A percentile compares a stretch with the other conserved stretches of the same genome.
phyloP scores from a whole-genome alignment of 169 alveolate species.

The Plasmodium knowlesi region DNA sequence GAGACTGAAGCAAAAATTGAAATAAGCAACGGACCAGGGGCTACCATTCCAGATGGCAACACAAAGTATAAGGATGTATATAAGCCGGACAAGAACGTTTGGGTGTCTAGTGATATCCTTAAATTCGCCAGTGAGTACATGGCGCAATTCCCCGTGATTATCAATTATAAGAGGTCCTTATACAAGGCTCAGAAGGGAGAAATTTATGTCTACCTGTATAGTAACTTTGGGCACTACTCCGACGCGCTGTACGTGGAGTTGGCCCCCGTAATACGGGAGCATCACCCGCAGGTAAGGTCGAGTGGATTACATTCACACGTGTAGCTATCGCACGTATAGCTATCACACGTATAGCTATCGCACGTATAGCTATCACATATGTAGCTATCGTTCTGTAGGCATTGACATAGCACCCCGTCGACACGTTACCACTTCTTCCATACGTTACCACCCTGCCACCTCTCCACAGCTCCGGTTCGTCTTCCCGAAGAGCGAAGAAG shows the following conservation, averaged over 20 bases:
- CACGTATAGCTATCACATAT: too few species aligned
- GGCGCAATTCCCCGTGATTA: constrained; percentile 54
- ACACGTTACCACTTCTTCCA: neutral
- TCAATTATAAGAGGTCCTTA: constrained; percentile 33
- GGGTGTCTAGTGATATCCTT: constrained; percentile 39
- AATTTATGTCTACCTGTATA: constrained; percentile 33
- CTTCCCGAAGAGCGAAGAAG: constrained; percentile 63
- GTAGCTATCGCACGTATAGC: too few species aligned
- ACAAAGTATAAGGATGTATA: constrained; percentile 42
- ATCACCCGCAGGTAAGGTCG: constrained; percentile 28
- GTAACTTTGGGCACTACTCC: constrained; percentile 22
- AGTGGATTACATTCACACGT: neutral
- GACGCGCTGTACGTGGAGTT: constrained; percentile 40
- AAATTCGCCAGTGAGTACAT: constrained; percentile 40
- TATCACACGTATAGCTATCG: too few species aligned
- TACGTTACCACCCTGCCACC: neutral
- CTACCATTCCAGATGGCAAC: constrained; percentile 16
- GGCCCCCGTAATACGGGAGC: constrained; percentile 3
- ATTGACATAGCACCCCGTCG: neutral
- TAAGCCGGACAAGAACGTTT: constrained; percentile 18
- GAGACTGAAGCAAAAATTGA: constrained; percentile 39
- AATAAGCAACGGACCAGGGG: constrained; percentile 69
- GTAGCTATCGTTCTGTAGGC: too few species aligned
- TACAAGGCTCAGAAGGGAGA: constrained; percentile 9
- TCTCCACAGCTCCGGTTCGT: constrained; percentile 28